Base-by-base conservation (phyloP, 805 yeast species). In the Candida berthetii region DNA sequence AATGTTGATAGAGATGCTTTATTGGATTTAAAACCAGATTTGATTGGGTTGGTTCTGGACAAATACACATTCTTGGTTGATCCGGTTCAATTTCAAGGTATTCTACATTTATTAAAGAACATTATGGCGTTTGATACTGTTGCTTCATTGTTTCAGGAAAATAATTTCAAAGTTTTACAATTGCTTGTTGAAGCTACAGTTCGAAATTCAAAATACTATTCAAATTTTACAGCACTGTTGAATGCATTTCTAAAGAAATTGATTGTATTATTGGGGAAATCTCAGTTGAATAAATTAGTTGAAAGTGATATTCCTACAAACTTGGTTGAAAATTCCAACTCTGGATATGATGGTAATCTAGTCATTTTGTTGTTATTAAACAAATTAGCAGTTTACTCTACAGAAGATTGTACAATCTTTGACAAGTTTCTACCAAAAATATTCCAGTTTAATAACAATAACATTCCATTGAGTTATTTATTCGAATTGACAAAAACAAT, bases 401-500 rank as follows among this genome's bases (percentile, higher is more conserved):
- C 29, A 5, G 29, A 13, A n/a, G n/a, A n/a, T n/a, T 32, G 9
- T 35, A 17, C 3, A 7, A 43, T 41, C n/a, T 15, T 38, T 6
- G 24, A 34, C 10, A 44, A 44, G 0, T 33, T 54, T 7, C 17
- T 45, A 2, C 9, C 38, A 8, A 42, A 52, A 11, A 42, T 44
- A 1, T 35, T 55, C 39, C 43, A 44, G 7, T 45, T 52, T 24
- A 34, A 42, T 17, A 38, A 41, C 9, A 29, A 42, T 8, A 36
- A n/a, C 15, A 14, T 54, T 2, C 48, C 52, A n/a, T 43, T 46
- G 1, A 29, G 42, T 7, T 48, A 48, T 24, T 31, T 57, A 35
- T 55, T 55, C 44, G 59, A 55, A 37, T 27, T 55, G 25, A 53
- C 57, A 3, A 57, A 55, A 42, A 50, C 60, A 0, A 31, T 54